Base-by-base conservation (phyloP, 345 rosid species). In the Orychophragmus violaceus region DNA sequence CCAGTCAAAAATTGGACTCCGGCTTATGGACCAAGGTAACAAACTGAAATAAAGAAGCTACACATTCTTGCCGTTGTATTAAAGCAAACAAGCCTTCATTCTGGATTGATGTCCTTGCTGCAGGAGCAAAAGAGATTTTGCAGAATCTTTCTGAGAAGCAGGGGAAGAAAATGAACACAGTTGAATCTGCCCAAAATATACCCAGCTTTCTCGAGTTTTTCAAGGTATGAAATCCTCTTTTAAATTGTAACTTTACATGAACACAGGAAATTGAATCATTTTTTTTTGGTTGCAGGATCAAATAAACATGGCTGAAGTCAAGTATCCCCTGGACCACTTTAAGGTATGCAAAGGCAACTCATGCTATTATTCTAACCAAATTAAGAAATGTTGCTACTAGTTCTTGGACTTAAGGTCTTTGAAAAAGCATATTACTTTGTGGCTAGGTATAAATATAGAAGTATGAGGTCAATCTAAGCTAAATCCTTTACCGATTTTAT, bases 1-100 rank as follows among this genome's bases (percentile, higher is more conserved):
- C 77, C 97, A 93, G 76, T 89, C 98, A 67, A 93, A 86, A 80
- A 62, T 93, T 63, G 98, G 98, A 64, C 89, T 90, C 37, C 80
- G 81, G 68, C 88, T 93, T 49, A 84, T 93, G 82, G 95, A 83
- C 79, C 78, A 78, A 82, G 98, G 98, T 88, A 82, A 44, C 19
- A 3, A 50, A 18, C 12, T 50, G 39, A 48, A 6, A 48, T 53
- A 53, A 42, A 37, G 16, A 27, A 33, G 72, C 10, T 65, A 46
- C 52, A 24, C 33, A 56, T 46, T 57, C 29, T 72, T 66, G n/a
- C n/a, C n/a, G n/a, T n/a, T n/a, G n/a, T n/a, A n/a, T n/a, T n/a
- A n/a, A n/a, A n/a, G n/a, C n/a, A n/a, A n/a, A n/a, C n/a, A n/a
- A n/a, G 23, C 54, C 6, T 61, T 74, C 64, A 68, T 61, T 35